phyloP scores from a whole-genome alignment of 1,284 basidiomycete genomes.

The Trichosporon ovoides region DNA sequence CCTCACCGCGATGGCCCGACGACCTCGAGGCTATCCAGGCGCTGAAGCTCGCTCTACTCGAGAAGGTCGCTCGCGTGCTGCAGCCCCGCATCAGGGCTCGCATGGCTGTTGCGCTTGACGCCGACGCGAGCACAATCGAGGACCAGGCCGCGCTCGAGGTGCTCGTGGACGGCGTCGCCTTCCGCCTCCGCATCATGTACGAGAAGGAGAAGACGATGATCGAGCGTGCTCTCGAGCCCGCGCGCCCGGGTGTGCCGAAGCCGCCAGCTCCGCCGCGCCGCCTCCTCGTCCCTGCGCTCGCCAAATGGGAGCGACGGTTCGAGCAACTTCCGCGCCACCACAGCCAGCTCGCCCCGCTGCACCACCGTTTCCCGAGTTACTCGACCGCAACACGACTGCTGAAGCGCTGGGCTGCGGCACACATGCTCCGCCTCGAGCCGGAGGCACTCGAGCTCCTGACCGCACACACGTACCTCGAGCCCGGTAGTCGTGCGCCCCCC shows the following conservation, averaged over 20 bases:
- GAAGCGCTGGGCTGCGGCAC: slow-evolving; percentile 87
- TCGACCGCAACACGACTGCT: slow-evolving; percentile 77
- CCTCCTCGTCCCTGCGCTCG: slow-evolving; percentile 58
- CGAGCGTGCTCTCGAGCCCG: slow-evolving; percentile 58
- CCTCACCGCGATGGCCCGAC: slow-evolving; percentile 90
- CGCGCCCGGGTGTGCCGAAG: slow-evolving; percentile 29
- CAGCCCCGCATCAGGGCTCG: slow-evolving; percentile 54
- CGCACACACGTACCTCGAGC: slow-evolving; percentile 56
- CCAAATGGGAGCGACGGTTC: slow-evolving; percentile 65
- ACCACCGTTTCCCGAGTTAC: slow-evolving; percentile 73
- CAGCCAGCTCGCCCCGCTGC: slow-evolving; percentile 69
- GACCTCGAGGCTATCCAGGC: slow-evolving; percentile 88
- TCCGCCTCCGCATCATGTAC: slow-evolving; percentile 76
- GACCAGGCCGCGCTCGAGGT: slow-evolving; percentile 74
- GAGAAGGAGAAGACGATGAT: slow-evolving; percentile 78
- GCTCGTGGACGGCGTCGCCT: slow-evolving; percentile 83
- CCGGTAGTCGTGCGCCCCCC: slow-evolving; percentile 46
- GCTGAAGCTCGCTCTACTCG: slow-evolving; percentile 89
- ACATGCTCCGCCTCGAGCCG: slow-evolving; percentile 73
- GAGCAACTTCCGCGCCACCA: slow-evolving; percentile 78
- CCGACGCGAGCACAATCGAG: slow-evolving; percentile 58
- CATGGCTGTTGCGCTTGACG: slow-evolving; percentile 54
- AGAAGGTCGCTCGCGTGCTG: slow-evolving; percentile 64
- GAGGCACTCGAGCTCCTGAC: slow-evolving; percentile 73
- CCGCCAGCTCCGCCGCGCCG: slow-evolving; percentile 45